Percentiles rank a stretch among this genome's conserved stretches.
These are phyloP conservation scores for Cairneyella variabilis DNA, from an alignment of 495 filamentous ascomycete genomes.

Conservation along the genomic window DNA sequence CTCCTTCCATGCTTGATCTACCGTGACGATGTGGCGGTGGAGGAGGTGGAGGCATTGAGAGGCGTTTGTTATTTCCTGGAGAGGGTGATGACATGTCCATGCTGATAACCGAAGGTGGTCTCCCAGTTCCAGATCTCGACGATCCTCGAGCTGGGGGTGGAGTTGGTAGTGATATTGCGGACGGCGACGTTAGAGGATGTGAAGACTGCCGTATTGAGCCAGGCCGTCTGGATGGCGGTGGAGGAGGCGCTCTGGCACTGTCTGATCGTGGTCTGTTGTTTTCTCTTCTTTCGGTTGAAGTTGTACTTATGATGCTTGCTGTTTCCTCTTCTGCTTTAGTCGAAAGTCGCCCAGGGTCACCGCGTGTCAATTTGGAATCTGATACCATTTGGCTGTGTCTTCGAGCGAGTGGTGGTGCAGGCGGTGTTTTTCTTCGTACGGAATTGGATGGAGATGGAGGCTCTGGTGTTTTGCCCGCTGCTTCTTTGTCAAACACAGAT, in stretches of 20 bases:
- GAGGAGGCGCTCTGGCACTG: constrained; percentile 21
- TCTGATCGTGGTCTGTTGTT: constrained; percentile 11
- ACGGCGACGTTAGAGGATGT: constrained; percentile 12
- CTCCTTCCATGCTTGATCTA: constrained; percentile 15
- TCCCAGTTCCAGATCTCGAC: constrained; percentile 9
- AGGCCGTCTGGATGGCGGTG: constrained; percentile 21
- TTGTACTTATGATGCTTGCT: neutral
- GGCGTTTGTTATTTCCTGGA: constrained; percentile 14
- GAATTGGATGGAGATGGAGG: constrained; percentile 23
- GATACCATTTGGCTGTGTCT: constrained; percentile 24
- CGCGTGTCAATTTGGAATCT: constrained; percentile 19
- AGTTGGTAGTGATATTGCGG: constrained; percentile 13
- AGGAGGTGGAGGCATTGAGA: constrained; percentile 24
- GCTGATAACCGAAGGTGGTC: constrained; percentile 21
- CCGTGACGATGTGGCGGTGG: constrained; percentile 19
- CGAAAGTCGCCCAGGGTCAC: constrained; percentile 17
- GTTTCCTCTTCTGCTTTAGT: constrained; percentile 24
- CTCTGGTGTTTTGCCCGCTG: constrained; percentile 26
- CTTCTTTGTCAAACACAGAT: constrained; percentile 26
- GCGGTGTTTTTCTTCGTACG: constrained; percentile 20
- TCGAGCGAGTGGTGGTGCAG: constrained; percentile 19
- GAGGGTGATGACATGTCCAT: constrained; percentile 16
- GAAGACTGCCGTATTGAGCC: constrained; percentile 3
- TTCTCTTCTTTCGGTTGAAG: neutral
- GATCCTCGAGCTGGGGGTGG: constrained; percentile 20